phyloP scores from a whole-genome alignment of 768 basidiomycete genomes.

The Agaricus bisporus region DNA sequence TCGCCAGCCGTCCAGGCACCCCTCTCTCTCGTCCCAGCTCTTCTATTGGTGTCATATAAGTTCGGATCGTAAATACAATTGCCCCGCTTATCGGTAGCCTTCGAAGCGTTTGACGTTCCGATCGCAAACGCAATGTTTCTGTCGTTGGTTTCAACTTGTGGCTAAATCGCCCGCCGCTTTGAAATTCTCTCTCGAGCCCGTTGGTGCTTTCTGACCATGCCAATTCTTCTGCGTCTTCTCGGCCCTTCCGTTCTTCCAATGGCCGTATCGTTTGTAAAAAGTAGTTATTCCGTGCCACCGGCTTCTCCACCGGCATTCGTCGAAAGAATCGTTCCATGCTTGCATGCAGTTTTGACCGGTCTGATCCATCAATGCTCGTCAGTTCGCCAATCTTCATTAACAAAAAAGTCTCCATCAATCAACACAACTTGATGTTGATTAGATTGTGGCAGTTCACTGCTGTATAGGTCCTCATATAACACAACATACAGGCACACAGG shows the following conservation, averaged over 20 bases:
- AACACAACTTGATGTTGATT: background rate
- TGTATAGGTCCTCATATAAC: too few species aligned
- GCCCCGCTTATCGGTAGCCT: conserved; percentile 59
- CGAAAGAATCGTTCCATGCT: conserved; percentile 70
- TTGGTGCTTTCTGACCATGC: conserved; percentile 54
- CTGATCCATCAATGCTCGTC: conserved; percentile 22
- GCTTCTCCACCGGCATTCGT: conserved; percentile 58
- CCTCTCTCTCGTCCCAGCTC: conserved; percentile 49
- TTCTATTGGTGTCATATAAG: conserved; percentile 51
- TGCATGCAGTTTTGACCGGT: conserved; percentile 53
- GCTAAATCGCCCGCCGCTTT: conserved; percentile 17
- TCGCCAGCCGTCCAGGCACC: conserved; percentile 55
- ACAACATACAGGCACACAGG: too few species aligned
- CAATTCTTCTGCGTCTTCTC: conserved; percentile 57
- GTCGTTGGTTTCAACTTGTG: conserved; percentile 22
- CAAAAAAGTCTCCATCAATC: conserved; percentile 1
- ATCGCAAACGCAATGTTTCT: conserved; percentile 46
- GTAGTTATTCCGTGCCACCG: conserved; percentile 70
- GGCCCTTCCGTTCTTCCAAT: conserved; percentile 13
- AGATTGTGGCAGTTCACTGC: too few species aligned
- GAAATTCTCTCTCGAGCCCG: conserved; percentile 45
- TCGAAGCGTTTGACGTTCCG: conserved; percentile 62
- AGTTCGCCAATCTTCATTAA: conserved; percentile 4
- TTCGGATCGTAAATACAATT: conserved; percentile 64
- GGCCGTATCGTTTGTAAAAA: conserved; percentile 28